Base-by-base conservation (phyloP, 345 rosid species). In the Camelina laxa region DNA sequence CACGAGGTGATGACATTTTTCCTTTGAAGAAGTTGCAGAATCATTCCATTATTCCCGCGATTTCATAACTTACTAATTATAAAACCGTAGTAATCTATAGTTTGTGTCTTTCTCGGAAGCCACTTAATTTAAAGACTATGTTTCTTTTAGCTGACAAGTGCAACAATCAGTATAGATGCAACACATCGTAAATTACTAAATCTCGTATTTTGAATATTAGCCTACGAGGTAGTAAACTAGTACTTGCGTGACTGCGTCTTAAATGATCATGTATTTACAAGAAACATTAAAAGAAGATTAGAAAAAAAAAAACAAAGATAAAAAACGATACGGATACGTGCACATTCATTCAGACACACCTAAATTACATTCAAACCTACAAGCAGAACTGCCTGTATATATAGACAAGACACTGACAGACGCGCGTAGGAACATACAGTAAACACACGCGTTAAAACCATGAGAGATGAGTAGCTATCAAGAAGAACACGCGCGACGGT, bases 401-500 rank as follows among this genome's bases (percentile, higher is more conserved):
- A 21, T 59, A 47, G 66, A 61, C 39, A 61, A 38, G 20, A 60
- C 19, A 50, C 20, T 62, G 53, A 51, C 75, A 38, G 1, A 50
- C 15, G 69, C 69, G 71, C 71, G 57, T 44, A 14, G 30, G n/a
- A 0, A 19, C 6, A 9, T 1, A 36, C 10, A 33, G 9, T 42
- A n/a, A 11, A 21, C 1, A 20, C 51, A 60, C 79, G 67, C 73
- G 73, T 47, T 38, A 17, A 14, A 67, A 48, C 38, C 7, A 20
- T 19, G 41, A 5, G 9, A 35, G 67, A 71, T 31, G 33, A 49
- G 67, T 70, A 49, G 67, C 66, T 57, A 71, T 70, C 57, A 65
- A 77, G 45, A 36, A 36, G 59, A 49, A 72, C 85, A 80, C 79
- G 82, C 72, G 77, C 83, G 82, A 22, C 77, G 74, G 55, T 14